Base-by-base conservation (phyloP, 1,284 basidiomycete genomes). In the Xanthoconium separans region DNA sequence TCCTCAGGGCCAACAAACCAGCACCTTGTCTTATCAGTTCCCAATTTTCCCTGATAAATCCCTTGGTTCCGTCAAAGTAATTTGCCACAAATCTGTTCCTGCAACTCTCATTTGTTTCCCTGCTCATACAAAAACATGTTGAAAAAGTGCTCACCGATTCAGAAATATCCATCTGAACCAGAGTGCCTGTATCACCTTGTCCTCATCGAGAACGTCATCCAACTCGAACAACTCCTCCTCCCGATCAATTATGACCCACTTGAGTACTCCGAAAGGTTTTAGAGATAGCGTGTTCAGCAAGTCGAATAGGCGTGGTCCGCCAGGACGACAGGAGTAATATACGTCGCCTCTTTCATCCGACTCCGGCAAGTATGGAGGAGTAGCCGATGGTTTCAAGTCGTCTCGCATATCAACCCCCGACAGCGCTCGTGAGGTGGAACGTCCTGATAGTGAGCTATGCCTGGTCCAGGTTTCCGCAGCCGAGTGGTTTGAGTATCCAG, bases 121-220 rank as follows among this genome's bases (percentile, higher is more conserved):
- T 27, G 11, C 37, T 22, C 4, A 6, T 33, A 27, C 16, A 15
- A 16, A 27, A 20, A 41, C 9, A 12, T 4, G 16, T 7, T 48
- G 8, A 4, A 22, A 24, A 16, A 36, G 22, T 5, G 51, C 74
- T 56, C 51, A 86, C 87, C 82, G 69, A 61, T 88, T 78, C 34
- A 85, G 67, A 48, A 83, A 70, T 3, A 89, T 85, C 87, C 87
- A 91, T 52, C 89, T 68, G 20, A 75, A 79, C 89, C 88, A 90
- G 9, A 91, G 69, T 2, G 87, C 85, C 53, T 83, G 79, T 75
- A 91, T 85, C 6, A 88, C 82, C 65, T 90, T 91, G 56, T 85
- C 81, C 55, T 89, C 86, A 57, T 89, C 87, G 29, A 75, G 72
- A 6, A 89, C 70, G 60, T 87, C 82, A 57, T 86, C 83, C 41